A percentile compares a stretch with the other conserved stretches of the same genome.
Conservation (phyloP, 2,329 filamentous ascomycete species). For the Ceratocystis variospora region DNA sequence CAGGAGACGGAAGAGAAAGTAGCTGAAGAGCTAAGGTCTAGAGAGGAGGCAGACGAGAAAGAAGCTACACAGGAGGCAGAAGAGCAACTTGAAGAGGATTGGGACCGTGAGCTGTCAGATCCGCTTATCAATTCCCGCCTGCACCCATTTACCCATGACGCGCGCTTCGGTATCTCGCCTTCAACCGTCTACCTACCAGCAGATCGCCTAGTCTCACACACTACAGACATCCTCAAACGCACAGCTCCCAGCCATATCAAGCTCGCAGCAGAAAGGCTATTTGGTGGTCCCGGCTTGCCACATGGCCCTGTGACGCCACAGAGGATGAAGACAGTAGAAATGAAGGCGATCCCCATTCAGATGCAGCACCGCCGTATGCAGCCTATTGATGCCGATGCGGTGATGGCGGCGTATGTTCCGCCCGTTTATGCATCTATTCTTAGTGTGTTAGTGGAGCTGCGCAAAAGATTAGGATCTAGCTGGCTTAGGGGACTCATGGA, state of each 20-base stretch:
- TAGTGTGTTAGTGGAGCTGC: conserved; percentile 56
- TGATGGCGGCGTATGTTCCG: conserved; percentile 54
- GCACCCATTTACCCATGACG: conserved; percentile 60
- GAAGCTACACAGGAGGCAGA: conserved; percentile 28
- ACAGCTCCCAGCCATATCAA: conserved; percentile 62
- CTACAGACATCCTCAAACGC: conserved; percentile 52
- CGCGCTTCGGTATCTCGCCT: conserved; percentile 61
- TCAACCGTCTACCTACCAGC: conserved; percentile 63
- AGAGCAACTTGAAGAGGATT: conserved; percentile 25
- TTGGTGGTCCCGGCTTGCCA: conserved; percentile 65
- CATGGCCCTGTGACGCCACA: conserved; percentile 59
- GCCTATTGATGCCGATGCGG: conserved; percentile 62
- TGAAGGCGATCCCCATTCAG: conserved; percentile 51
- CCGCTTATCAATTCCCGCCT: conserved; percentile 33
- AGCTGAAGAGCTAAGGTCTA: conserved; percentile 6
- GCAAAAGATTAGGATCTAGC: conserved; percentile 54
- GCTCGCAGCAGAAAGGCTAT: conserved; percentile 55
- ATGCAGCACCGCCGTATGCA: conserved; percentile 53
- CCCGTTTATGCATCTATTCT: conserved; percentile 55
- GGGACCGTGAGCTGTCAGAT: conserved; percentile 22
- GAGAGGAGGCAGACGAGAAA: conserved; percentile 25
- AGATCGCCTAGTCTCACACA: conserved; percentile 53
- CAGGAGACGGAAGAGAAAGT: conserved; percentile 24
- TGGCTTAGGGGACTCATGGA: conserved; percentile 55
- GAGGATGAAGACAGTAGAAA: conserved; percentile 41